These are phyloP conservation scores for Pseudonectria buxi DNA, from an alignment of 2,329 filamentous ascomycete species.

Conservation along the genomic window DNA sequence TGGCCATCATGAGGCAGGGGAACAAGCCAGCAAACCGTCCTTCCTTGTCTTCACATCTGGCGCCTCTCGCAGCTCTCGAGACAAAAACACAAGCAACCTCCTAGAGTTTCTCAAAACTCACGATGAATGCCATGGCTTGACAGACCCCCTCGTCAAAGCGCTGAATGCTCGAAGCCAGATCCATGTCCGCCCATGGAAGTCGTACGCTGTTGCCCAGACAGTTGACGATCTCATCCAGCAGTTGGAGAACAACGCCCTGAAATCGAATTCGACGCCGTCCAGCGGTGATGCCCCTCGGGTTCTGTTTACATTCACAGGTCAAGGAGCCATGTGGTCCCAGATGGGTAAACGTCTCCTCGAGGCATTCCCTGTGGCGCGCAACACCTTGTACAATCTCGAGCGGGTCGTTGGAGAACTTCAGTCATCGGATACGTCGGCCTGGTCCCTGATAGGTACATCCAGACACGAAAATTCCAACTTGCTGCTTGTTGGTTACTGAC, in stretches of 20 bases:
- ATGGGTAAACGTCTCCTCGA: conserved; percentile 17
- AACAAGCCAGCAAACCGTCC: neutral
- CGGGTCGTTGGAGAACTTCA: conserved; percentile 10
- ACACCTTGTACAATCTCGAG: conserved; percentile 12
- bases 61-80: conserved; percentile 12
- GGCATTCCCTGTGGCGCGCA: conserved; percentile 14
- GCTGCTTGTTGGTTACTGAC: conserved; percentile 1
- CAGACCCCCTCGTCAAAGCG: conserved; percentile 9
- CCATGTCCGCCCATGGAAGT: conserved; percentile 15
- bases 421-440: conserved; percentile 2
- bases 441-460: conserved; percentile 11
- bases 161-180: conserved; percentile 16
- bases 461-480: neutral
- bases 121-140: conserved; percentile 10
- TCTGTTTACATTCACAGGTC: conserved; percentile 14
- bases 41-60: conserved; percentile 16
- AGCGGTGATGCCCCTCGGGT: conserved; percentile 1
- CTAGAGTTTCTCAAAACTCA: conserved; percentile 10
- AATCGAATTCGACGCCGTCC: conserved; percentile 7
- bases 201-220: conserved; percentile 14
- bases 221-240: conserved; percentile 12
- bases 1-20: conserved; percentile 2
- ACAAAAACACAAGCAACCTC: conserved; percentile 11
- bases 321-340: conserved; percentile 17
- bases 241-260: conserved; percentile 12